phyloP scores from a whole-genome alignment of 129 eudicot species.

The Tanacetum coccineum region DNA sequence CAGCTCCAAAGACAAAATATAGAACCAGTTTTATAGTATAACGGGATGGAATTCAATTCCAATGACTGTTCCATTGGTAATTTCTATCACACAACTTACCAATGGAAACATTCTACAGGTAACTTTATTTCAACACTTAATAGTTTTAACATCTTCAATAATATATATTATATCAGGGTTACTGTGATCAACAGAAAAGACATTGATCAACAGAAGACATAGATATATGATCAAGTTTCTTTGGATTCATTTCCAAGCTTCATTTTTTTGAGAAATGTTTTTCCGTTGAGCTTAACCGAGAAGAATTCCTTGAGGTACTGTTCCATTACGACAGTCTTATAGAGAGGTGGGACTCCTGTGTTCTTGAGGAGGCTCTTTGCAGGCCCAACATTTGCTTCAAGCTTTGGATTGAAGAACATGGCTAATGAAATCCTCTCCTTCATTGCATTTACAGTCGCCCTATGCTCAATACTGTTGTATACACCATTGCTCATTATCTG shows the following conservation, averaged over 20 bases:
- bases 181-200: too few relatives aligned
- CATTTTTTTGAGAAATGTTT: conserved; percentile 39
- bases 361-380: conserved; percentile 28
- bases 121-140: too few relatives aligned
- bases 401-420: conserved; percentile 42
- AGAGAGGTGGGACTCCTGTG: conserved; percentile 25
- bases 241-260: conserved; percentile 10
- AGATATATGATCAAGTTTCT: conserved; percentile 12
- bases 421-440: conserved; percentile 34
- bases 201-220: not conserved
- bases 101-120: too few relatives aligned
- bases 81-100: too few relatives aligned
- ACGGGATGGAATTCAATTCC: too few relatives aligned
- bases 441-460: conserved; percentile 30
- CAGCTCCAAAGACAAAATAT: too few relatives aligned
- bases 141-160: too few relatives aligned
- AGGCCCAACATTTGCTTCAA: conserved; percentile 39
- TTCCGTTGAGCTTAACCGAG: conserved; percentile 36
- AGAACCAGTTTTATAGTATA: too few relatives aligned
- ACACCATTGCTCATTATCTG: conserved; percentile 40
- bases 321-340: conserved; percentile 28
- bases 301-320: conserved; percentile 39
- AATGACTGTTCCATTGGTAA: too few relatives aligned
- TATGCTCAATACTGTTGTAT: conserved; percentile 42
- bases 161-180: too few relatives aligned